Base-by-base conservation (phyloP, 116 monocot species). In the Trichopus zeylanicus region DNA sequence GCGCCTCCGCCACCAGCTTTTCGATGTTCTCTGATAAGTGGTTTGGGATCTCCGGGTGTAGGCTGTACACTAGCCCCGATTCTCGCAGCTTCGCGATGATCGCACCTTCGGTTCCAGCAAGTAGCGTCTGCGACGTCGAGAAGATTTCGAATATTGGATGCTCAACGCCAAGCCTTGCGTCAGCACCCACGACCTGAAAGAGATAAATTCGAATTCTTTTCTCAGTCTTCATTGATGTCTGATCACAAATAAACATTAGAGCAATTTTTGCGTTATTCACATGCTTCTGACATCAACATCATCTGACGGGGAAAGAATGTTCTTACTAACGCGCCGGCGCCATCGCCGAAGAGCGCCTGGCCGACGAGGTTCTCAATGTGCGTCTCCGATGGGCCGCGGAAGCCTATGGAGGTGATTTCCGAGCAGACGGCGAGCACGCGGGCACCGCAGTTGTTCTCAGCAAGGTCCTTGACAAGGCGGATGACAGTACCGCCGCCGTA, bases 371-470 rank as follows among this genome's bases (percentile, higher is more conserved):
- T 84, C 60, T 85, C 81, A 0, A 84, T 81, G 6, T 81, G 69
- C 33, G 66, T 21, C 20, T 11, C 19, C 52, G 67, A 84, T 4
- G 90, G 85, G 3, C 81, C 81, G 1, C 89, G 85, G 76, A 78
- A 89, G 1, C 85, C 85, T 22, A 81, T 51, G 56, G 77, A 55
- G 22, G 81, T 89, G 34, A 84, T 85, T 66, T 90, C 85, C 0
- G 90, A 46, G 11, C 84, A 81, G 12, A 66, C 76, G 37, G 85
- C 48, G 9, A 85, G 82, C 32, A 85, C 79, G 22, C 90, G 85
- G 71, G 81, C 73, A 1, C 85, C 90, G 5, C 78, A 79, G 53
- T 90, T 90, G 67, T 85, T 90, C 70, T 90, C 90, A n/a, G 79
- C 82, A 31, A 91, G 55, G 70, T 91, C 90, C 63, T 91, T 91